Percentiles rank a stretch among this genome's conserved stretches.
Evolutionary conservation across 768 basidiomycete genomes (phyloP).

Genomic region (Mycena olivaceomarginata): DNA sequence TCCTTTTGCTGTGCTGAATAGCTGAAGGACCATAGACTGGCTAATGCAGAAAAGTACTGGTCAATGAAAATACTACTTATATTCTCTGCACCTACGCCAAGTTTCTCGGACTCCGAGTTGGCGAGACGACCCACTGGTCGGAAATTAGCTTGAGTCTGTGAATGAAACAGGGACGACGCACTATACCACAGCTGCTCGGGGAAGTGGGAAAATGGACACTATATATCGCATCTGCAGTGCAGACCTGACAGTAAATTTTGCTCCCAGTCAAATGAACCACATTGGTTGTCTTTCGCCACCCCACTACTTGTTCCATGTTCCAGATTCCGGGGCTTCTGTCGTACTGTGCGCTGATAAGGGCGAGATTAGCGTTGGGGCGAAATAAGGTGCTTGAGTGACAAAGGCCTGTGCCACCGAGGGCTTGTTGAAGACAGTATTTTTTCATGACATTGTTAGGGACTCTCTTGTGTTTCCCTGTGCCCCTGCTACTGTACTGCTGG

Average conservation of each 20-base stretch:
- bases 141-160: neutral
- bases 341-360: constrained; percentile 63
- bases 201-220: neutral
- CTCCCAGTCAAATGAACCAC: constrained; percentile 68
- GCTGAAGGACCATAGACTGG: constrained; percentile 68
- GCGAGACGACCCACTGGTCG: constrained; percentile 29
- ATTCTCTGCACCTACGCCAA: too few species aligned
- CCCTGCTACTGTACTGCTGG: neutral
- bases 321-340: constrained; percentile 68
- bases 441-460: constrained; percentile 61
- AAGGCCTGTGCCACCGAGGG: constrained; percentile 63
- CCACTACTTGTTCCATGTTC: constrained; percentile 63
- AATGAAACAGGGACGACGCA: constrained; percentile 42
- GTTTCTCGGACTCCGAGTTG: neutral
- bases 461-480: constrained; percentile 45
- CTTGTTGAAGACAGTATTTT: constrained; percentile 64
- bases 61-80: constrained; percentile 56
- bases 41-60: constrained; percentile 40
- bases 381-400: constrained; percentile 62
- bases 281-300: constrained; percentile 68
- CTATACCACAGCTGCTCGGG: constrained; percentile 61
- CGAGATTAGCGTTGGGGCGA: constrained; percentile 61
- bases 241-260: constrained; percentile 66
- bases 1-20: constrained; percentile 52
- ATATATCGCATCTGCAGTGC: neutral